These are phyloP conservation scores for Alliaria petiolata DNA, from an alignment of 345 rosid genomes.

Conservation along the genomic window DNA sequence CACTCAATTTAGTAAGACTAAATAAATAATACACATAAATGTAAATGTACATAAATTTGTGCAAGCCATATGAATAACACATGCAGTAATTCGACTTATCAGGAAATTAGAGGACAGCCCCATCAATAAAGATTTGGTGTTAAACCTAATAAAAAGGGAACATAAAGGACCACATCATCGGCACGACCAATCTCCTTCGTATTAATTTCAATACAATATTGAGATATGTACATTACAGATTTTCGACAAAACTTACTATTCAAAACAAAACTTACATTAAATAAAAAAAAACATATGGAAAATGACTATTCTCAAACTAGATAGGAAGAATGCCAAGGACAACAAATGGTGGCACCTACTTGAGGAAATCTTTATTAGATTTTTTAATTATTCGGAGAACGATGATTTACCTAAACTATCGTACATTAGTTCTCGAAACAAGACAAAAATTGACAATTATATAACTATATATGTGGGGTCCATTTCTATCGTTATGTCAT, in stretches of 20 bases:
- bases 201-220: neutral
- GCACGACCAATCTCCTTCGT: conserved; percentile 7
- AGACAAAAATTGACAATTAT: neutral
- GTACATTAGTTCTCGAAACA: neutral
- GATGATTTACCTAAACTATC: conserved; percentile 5
- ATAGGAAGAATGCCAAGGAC: conserved; percentile 16
- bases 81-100: conserved; percentile 14
- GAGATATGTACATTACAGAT: neutral
- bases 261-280: neutral
- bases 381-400: conserved; percentile 14
- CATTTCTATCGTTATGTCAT: neutral
- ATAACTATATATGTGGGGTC: conserved; percentile 4
- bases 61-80: conserved; percentile 22
- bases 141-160: conserved; percentile 2
- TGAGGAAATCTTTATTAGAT: conserved; percentile 56
- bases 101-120: conserved; percentile 9
- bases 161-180: conserved; percentile 3
- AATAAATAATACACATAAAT: neutral
- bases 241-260: neutral
- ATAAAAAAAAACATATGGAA: neutral
- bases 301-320: conserved; percentile 9
- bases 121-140: conserved; percentile 6
- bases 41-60: neutral
- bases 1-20: conserved; percentile 1
- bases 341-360: conserved; percentile 59